These are phyloP conservation scores for Hypoxylon sp. DNA, from an alignment of 2,329 filamentous ascomycete genomes.

Conservation along the genomic window DNA sequence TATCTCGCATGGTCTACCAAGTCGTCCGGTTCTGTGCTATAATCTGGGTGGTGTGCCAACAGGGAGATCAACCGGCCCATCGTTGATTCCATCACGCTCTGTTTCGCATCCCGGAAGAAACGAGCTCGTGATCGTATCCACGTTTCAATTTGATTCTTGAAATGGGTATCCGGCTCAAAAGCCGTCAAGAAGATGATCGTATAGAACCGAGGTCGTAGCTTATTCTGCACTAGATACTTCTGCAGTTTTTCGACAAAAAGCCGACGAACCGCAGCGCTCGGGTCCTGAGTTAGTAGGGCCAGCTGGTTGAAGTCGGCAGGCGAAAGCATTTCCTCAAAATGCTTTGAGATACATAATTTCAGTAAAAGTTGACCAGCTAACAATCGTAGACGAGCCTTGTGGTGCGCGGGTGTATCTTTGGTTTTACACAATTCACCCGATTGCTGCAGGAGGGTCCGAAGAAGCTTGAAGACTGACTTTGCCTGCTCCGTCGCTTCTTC, in stretches of 20 bases:
- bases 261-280: slow-evolving; percentile 76
- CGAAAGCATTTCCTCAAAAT: slow-evolving; percentile 80
- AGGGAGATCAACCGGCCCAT: slow-evolving; percentile 88
- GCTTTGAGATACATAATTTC: slow-evolving; percentile 83
- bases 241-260: slow-evolving; percentile 87
- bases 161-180: slow-evolving; percentile 82
- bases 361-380: slow-evolving; percentile 82
- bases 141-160: slow-evolving; percentile 81
- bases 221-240: slow-evolving; percentile 84
- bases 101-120: slow-evolving; percentile 69
- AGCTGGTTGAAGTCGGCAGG: slow-evolving; percentile 83
- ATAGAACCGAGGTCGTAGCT: slow-evolving; percentile 82
- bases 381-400: slow-evolving; percentile 84
- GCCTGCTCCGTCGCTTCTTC: slow-evolving; percentile 69
- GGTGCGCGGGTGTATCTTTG: slow-evolving; percentile 78
- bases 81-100: slow-evolving; percentile 79
- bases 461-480: slow-evolving; percentile 78
- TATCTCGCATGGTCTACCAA: slow-evolving; percentile 88
- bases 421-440: slow-evolving; percentile 84
- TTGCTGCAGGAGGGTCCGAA: slow-evolving; percentile 79
- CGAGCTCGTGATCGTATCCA: slow-evolving; percentile 88
- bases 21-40: slow-evolving; percentile 72
- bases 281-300: slow-evolving; percentile 84
- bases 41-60: slow-evolving; percentile 94
- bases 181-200: slow-evolving; percentile 90